Evolutionary conservation across 2,329 filamentous ascomycete genomes (phyloP), one percentile per base, ranked within the genome.

Genomic region (Colletotrichum tamarilloi): DNA sequence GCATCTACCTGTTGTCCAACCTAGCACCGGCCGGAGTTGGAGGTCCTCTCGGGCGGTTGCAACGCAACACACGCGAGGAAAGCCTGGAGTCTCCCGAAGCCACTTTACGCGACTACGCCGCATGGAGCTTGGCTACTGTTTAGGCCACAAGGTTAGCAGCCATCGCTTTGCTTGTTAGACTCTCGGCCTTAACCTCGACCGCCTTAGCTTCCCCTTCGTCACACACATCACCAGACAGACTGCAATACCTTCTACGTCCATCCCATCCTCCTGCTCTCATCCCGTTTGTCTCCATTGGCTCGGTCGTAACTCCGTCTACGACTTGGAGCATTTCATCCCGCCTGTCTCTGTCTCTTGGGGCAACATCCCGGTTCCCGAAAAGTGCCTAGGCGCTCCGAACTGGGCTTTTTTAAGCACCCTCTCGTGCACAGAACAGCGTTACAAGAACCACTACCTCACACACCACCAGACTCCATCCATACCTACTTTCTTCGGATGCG

Each of bases 311-410:
- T 28, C 19, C 26, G 12, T 19, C 28, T 32, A 49, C 56, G 46
- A 16, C 19, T 68, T 32, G 22, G 22, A n/a, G 28, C 5, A 49
- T 55, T 49, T 56, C 56, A 42, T 67, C 62, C 63, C 56, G 35
- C 42, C 42, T 46, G 57, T 19, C 46, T 56, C 26, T 62, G 32
- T 63, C 58, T 42, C 53, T 19, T 42, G 26, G 22, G 49, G 24
- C 24, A 22, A 38, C 52, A 26, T 62, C 19, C 53, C 24, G 58
- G 52, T 55, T 11, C 57, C 65, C 65, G 58, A 62, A 38, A 52
- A 72, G 58, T 58, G 58, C 65, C 69, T 62, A 72, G 57, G 24
- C 24, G 35, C 38, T 52, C 68, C 63, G 30, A 19, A 68, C 52
- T 62, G 22, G 35, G 64, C 57, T 28, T 30, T 22, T 46, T 38